Evolutionary conservation across 179 eudicot species (phyloP).

Genomic region (Amaranthus tricolor): DNA sequence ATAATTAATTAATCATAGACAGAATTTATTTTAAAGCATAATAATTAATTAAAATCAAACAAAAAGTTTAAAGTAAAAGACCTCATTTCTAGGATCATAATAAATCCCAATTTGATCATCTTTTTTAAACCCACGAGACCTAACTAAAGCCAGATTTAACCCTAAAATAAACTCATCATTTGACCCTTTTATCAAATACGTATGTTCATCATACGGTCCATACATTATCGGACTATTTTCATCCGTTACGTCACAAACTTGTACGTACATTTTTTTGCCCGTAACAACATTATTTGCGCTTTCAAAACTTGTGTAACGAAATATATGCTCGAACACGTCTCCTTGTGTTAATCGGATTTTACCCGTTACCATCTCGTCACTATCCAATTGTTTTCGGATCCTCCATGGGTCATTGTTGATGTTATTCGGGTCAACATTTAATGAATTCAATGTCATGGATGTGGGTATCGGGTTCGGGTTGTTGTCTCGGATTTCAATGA

Average conservation of each 20-base stretch:
- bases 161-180: conserved; percentile 27
- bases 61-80: conserved; percentile 24
- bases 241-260: conserved; percentile 25
- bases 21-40: background rate
- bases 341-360: conserved; percentile 24
- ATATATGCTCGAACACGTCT: conserved; percentile 22
- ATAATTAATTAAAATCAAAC: background rate
- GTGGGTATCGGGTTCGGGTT: background rate
- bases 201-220: conserved; percentile 24
- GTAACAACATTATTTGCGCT: conserved; percentile 11
- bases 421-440: background rate
- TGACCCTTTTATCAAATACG: conserved; percentile 12
- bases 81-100: conserved; percentile 12
- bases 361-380: conserved; percentile 19
- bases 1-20: too few relatives aligned
- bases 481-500: conserved; percentile 29
- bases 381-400: conserved; percentile 26
- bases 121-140: conserved; percentile 21
- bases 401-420: conserved; percentile 21
- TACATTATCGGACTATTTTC: conserved; percentile 13
- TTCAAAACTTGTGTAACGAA: conserved; percentile 13
- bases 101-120: conserved; percentile 27
- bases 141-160: conserved; percentile 22
- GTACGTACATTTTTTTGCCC: conserved; percentile 11
- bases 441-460: background rate